Evolutionary conservation across 2,329 filamentous ascomycete species (phyloP).

Genomic region (Pseudopithomyces maydicus): DNA sequence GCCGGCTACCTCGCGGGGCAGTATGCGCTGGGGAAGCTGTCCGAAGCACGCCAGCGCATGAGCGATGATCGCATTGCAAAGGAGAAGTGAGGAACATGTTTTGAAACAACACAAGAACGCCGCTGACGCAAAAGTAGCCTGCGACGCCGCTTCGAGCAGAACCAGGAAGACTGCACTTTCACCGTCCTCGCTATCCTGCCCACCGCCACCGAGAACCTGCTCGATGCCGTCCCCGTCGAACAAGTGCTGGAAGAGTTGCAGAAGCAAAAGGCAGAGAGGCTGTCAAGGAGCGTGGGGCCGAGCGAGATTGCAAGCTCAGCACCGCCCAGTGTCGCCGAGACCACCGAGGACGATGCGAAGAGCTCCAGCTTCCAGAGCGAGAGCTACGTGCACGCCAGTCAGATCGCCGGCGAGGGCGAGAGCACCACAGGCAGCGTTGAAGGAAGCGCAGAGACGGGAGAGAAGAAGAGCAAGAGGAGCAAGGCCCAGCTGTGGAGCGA

Average conservation of each 20-base stretch:
- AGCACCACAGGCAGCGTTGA: slow-evolving; percentile 48
- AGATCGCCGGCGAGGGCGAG: slow-evolving; percentile 59
- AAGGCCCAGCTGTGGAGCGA: slow-evolving; percentile 98
- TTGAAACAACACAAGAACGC: neutral
- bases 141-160: slow-evolving; percentile 95
- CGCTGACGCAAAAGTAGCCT: slow-evolving; percentile 61
- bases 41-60: slow-evolving; percentile 94
- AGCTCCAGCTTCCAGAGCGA: slow-evolving; percentile 81
- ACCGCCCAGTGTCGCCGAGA: slow-evolving; percentile 66
- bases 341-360: slow-evolving; percentile 75
- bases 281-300: slow-evolving; percentile 62
- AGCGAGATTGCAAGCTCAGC: slow-evolving; percentile 64
- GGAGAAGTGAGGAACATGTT: slow-evolving; percentile 74
- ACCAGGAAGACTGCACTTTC: slow-evolving; percentile 98
- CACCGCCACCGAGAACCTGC: slow-evolving; percentile 85
- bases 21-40: slow-evolving; percentile 89
- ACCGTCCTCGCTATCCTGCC: slow-evolving; percentile 95
- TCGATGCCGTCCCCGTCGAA: slow-evolving; percentile 88
- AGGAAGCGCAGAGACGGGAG: slow-evolving; percentile 54
- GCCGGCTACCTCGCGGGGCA: slow-evolving; percentile 90
- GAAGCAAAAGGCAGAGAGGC: slow-evolving; percentile 81
- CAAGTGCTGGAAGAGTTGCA: slow-evolving; percentile 92
- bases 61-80: slow-evolving; percentile 93
- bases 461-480: slow-evolving; percentile 68
- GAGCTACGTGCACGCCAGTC: slow-evolving; percentile 82